Evolutionary conservation across 2,329 filamentous ascomycete genomes (phyloP), one percentile per base, ranked within the genome.

Genomic region (Colletotrichum sp.): DNA sequence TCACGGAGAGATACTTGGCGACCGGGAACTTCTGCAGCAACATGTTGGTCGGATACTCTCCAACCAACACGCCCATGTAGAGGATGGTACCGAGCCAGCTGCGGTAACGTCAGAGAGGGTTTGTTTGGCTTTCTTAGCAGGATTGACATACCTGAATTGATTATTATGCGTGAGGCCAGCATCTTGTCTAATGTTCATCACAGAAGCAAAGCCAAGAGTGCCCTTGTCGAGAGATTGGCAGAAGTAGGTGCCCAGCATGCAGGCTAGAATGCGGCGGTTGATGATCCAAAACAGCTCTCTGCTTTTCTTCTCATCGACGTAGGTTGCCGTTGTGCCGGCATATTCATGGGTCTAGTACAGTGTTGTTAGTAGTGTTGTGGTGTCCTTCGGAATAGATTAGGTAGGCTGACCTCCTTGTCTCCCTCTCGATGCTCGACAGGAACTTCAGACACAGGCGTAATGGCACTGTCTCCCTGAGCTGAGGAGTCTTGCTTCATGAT

Each of bases 21-120:
- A 63, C 57, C 1, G 71, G 71, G 5, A 88, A 81, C 0, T 77
- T 66, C 2, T 90, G 87, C 87, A 92, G 90, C 16, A 92, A 81
- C 51, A 66, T 90, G 87, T 4, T 88, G 85, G 76, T 90, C 89
- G 0, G 90, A 90, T 1, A 92, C 73, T 91, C 89, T 88, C 89
- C 91, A 51, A 82, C 87, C 34, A 92, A 84, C 78, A 92, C 90
- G 2, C 90, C 90, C 31, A 92, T 90, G 1, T 90, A 85, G 1
- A 86, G 83, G 47, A 92, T 90, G 4, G 88, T 90, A 15, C 88
- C 87, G 18, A 92, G 80, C n/a, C 91, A 80, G 0, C 89, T 90
- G 4, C 21, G 33, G 15, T 24, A 12, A 18, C 1, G 29, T 27
- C 21, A 81, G 90, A 91, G 24, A 24, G 24, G 24, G 3, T 24